phyloP scores from a whole-genome alignment of 345 rosid species.

The Isatis tinctoria region DNA sequence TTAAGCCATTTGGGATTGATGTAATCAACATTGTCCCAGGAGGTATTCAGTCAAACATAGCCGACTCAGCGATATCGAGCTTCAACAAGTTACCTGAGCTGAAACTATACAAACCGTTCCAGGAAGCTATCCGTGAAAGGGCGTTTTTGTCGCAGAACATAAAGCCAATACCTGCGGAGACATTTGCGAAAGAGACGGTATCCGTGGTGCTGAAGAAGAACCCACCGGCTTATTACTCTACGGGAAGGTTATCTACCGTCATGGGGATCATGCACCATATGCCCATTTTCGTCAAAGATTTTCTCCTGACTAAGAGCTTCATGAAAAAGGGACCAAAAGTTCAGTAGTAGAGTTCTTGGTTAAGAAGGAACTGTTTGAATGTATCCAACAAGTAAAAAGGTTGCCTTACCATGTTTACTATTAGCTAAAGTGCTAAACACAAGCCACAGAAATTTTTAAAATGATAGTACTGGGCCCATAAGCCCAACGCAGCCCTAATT shows the following conservation, averaged over 20 bases:
- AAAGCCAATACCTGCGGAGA: conserved; percentile 55
- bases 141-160: conserved; percentile 48
- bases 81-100: conserved; percentile 62
- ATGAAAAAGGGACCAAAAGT: conserved; percentile 37
- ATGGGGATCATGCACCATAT: conserved; percentile 59
- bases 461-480: background rate
- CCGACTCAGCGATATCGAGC: conserved; percentile 48
- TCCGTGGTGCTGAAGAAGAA: conserved; percentile 48
- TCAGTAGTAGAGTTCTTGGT: background rate
- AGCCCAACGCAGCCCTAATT: background rate
- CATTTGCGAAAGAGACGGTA: conserved; percentile 65
- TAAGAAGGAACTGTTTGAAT: background rate
- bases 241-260: conserved; percentile 52
- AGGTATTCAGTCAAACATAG: conserved; percentile 77
- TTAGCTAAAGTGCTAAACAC: background rate
- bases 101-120: conserved; percentile 70
- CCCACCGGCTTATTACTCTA: conserved; percentile 77
- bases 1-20: conserved; percentile 69
- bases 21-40: conserved; percentile 79
- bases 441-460: background rate
- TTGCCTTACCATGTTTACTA: background rate
- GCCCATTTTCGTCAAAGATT: conserved; percentile 63
- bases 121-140: conserved; percentile 50
- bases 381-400: background rate
- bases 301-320: conserved; percentile 38